A percentile compares a stretch with the other conserved stretches of the same genome.
phyloP scores from a whole-genome alignment of 164 flowering plant species.

The Vitis cinerea region DNA sequence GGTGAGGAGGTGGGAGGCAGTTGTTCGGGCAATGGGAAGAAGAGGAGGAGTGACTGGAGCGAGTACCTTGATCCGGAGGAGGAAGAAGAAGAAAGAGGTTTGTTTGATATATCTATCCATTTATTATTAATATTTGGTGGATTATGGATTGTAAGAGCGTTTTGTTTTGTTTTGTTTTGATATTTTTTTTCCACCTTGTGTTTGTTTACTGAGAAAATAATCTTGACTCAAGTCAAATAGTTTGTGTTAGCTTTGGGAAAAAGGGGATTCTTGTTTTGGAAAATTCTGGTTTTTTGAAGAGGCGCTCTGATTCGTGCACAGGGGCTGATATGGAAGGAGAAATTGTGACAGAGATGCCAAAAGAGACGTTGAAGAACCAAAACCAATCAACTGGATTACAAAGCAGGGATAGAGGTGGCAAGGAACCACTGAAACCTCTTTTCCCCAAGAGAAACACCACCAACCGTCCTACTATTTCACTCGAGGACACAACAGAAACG shows the following conservation, averaged over 20 bases:
- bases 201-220: no score
- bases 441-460: constrained; percentile 30
- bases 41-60: constrained; percentile 60
- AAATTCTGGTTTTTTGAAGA: background rate
- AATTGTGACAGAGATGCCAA: constrained; percentile 62
- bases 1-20: background rate
- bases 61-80: constrained; percentile 53
- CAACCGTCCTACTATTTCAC: background rate
- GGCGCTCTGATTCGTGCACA: background rate
- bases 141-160: no score
- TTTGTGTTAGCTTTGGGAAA: no score
- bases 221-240: no score
- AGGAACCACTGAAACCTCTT: constrained; percentile 29
- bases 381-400: constrained; percentile 18
- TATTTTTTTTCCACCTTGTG: no score
- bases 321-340: constrained; percentile 32
- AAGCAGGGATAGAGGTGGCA: constrained; percentile 7
- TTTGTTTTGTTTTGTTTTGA: no score
- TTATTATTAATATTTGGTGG: no score
- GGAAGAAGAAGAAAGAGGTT: constrained; percentile 5
- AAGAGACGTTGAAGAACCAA: constrained; percentile 48
- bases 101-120: background rate
- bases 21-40: constrained; percentile 2
- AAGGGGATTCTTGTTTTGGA: no score
- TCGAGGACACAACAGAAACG: no score